Conservation (phyloP, 257 asterid species). For the Eucommia ulmoides region DNA sequence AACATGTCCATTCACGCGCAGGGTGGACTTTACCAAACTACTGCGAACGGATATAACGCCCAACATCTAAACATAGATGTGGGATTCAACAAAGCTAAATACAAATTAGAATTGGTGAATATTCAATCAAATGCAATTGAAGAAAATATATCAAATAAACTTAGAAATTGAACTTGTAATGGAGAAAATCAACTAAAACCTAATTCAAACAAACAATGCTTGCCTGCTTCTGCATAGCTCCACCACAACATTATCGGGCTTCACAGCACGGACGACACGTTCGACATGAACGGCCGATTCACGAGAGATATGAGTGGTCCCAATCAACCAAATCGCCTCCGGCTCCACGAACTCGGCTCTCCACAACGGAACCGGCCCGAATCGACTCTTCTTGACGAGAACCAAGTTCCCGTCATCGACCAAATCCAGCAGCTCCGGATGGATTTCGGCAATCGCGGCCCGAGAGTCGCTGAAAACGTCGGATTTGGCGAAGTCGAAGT, state of each 20-base stretch:
- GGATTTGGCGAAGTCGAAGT: conserved; percentile 41
- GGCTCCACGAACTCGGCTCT: conserved; percentile 78
- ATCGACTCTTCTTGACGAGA: conserved; percentile 43
- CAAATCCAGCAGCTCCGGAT: conserved; percentile 64
- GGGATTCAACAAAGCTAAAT: too few species aligned
- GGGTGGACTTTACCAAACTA: too few species aligned
- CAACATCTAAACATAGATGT: too few species aligned
- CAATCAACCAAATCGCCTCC: conserved; percentile 67
- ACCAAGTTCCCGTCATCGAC: conserved; percentile 59
- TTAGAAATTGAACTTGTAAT: too few species aligned
- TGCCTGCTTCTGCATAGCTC: conserved; percentile 98
- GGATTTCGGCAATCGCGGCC: conserved; percentile 38
- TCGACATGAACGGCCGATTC: conserved; percentile 51
- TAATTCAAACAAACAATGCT: conserved; percentile 11
- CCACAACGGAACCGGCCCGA: conserved; percentile 82
- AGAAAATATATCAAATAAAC: too few species aligned
- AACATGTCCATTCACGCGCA: too few species aligned
- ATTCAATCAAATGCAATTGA: too few species aligned
- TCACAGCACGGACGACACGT: conserved; percentile 57
- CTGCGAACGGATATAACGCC: too few species aligned
- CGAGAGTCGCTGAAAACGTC: conserved; percentile 38
- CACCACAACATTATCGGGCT: conserved; percentile 78
- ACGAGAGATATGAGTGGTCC: conserved; percentile 59
- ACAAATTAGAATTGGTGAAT: too few species aligned
- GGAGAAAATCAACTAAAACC: background rate